phyloP scores from a whole-genome alignment of 177 flowering plant species.

The Tripterygium wilfordii region DNA sequence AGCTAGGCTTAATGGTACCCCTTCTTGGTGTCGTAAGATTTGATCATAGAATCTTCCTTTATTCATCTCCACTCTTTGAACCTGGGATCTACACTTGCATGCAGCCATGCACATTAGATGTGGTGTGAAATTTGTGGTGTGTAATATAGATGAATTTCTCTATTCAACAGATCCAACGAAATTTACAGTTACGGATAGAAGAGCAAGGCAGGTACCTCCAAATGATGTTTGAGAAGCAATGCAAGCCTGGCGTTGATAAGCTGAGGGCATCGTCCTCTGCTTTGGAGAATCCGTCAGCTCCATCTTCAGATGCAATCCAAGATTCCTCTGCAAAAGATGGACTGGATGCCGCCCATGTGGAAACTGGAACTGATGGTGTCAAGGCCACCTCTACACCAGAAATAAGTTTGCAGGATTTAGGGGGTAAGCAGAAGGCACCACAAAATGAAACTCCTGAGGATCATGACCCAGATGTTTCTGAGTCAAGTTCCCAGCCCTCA shows the following conservation, averaged over 20 bases:
- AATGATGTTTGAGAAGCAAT: conserved; percentile 52
- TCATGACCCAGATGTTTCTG: conserved; percentile 3
- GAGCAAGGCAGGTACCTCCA: conserved; percentile 53
- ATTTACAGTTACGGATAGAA: conserved; percentile 51
- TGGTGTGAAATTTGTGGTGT: no score
- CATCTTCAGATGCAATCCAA: conserved; percentile 2
- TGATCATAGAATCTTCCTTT: no score
- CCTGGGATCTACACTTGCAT: no score
- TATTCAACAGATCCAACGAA: conserved; percentile 46
- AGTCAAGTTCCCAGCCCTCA: conserved; percentile 5
- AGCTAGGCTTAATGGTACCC: no score
- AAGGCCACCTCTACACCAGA: neutral
- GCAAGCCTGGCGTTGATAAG: conserved; percentile 21
- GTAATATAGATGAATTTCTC: no score
- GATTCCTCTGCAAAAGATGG: conserved; percentile 9
- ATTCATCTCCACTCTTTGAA: no score
- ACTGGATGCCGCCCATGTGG: conserved; percentile 10
- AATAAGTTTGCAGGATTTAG: conserved; percentile 7
- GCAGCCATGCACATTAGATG: no score
- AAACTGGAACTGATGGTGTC: neutral
- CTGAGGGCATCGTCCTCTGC: conserved; percentile 18
- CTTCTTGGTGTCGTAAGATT: no score
- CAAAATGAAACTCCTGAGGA: conserved; percentile 7
- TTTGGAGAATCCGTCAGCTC: conserved; percentile 17
- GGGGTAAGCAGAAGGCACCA: conserved; percentile 13